phyloP scores from a whole-genome alignment of 225 moss, liverwort and hornwort genomes.

The Ulota crispa region DNA sequence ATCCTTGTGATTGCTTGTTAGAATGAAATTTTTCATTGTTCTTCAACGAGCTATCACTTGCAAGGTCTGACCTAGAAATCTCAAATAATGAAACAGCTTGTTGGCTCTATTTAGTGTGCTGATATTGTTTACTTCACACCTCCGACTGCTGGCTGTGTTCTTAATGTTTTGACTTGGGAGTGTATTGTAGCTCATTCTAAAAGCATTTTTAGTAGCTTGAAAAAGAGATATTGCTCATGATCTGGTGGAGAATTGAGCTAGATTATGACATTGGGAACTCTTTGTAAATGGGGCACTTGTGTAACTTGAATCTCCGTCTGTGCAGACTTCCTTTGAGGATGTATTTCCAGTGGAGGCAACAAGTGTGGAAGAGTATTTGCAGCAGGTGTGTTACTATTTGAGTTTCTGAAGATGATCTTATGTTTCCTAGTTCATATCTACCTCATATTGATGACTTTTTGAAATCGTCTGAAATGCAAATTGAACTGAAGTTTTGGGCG shows the following conservation, averaged over 20 bases:
- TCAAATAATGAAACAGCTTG: not conserved
- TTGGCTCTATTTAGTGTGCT: not conserved
- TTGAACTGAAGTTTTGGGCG: not conserved
- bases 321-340: conserved; percentile 97
- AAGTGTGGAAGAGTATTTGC: conserved; percentile 91
- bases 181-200: not conserved
- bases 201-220: not conserved
- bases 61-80: not conserved
- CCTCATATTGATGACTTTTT: not conserved
- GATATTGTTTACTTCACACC: not conserved
- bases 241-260: not conserved
- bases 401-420: not conserved
- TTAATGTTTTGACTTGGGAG: not conserved
- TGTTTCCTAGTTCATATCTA: not conserved
- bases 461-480: not conserved
- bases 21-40: not conserved
- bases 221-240: not conserved
- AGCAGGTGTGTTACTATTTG: conserved; percentile 55
- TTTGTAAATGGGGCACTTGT: not conserved
- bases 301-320: not conserved
- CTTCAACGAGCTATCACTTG: not conserved
- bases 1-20: not conserved
- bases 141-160: not conserved
- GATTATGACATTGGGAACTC: not conserved
- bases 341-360: conserved; percentile 97